A percentile compares a stretch with the other conserved stretches of the same genome.
These are phyloP conservation scores for Suhomyces sp. DNA, from an alignment of 805 yeast species.

Conservation along the genomic window DNA sequence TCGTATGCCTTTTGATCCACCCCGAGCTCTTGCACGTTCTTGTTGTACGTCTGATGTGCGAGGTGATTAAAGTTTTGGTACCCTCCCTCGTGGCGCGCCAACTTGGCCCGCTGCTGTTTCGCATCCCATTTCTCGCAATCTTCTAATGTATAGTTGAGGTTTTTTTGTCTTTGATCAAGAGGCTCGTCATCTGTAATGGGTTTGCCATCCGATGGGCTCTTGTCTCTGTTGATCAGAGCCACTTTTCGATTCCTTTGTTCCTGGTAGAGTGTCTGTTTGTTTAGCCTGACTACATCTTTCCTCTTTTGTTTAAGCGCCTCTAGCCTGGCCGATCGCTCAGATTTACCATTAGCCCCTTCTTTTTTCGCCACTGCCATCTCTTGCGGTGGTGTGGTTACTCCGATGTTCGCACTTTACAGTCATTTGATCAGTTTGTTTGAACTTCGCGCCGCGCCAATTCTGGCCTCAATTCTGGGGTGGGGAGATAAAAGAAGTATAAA, in stretches of 20 bases:
- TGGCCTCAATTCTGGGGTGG: background rate
- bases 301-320: conserved; percentile 15
- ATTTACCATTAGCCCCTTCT: background rate
- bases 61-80: conserved; percentile 50
- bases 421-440: background rate
- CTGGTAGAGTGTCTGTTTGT: conserved; percentile 15
- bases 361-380: background rate
- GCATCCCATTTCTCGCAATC: conserved; percentile 64
- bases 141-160: conserved; percentile 44
- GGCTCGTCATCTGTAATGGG: background rate
- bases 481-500: background rate
- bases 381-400: background rate
- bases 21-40: conserved; percentile 41
- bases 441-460: background rate
- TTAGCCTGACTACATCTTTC: conserved; percentile 14
- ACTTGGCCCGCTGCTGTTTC: conserved; percentile 18
- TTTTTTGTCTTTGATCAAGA: conserved; percentile 8
- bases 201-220: background rate
- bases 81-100: conserved; percentile 31
- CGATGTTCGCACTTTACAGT: background rate
- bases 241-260: conserved; percentile 15
- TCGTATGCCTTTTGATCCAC: conserved; percentile 43
- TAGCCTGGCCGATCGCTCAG: conserved; percentile 10
- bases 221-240: conserved; percentile 35
- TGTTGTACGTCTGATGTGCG: conserved; percentile 60